Conservation (phyloP, 805 yeast genomes). For the Starmerella floris region DNA sequence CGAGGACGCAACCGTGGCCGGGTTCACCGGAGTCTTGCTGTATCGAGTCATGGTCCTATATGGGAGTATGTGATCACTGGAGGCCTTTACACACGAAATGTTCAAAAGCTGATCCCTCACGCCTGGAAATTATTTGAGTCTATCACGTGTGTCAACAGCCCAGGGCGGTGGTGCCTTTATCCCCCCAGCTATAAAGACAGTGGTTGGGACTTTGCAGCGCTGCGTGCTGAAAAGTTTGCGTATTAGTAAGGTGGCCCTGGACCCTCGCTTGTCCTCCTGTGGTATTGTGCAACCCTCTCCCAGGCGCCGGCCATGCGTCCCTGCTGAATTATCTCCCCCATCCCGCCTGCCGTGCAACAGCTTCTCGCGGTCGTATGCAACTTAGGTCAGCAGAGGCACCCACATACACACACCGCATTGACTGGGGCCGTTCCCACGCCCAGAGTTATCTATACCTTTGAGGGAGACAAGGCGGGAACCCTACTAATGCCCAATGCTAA, state of each 20-base stretch:
- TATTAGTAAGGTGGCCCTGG: slow-evolving; percentile 1
- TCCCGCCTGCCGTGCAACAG: too few relatives aligned
- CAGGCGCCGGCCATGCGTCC: too few relatives aligned
- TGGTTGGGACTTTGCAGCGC: not conserved
- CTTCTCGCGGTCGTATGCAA: too few relatives aligned
- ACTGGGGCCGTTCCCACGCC: too few relatives aligned
- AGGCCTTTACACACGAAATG: not conserved
- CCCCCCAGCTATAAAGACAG: not conserved
- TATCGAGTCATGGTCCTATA: slow-evolving; percentile 77
- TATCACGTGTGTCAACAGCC: slow-evolving; percentile 1
- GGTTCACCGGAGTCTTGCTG: slow-evolving; percentile 98
- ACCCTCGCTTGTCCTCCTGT: not conserved
- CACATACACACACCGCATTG: too few relatives aligned
- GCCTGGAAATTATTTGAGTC: slow-evolving; percentile 1
- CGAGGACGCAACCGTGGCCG: slow-evolving; percentile 98
- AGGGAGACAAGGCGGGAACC: too few relatives aligned
- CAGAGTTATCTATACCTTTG: too few relatives aligned
- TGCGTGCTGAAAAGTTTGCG: not conserved
- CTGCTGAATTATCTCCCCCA: too few relatives aligned
- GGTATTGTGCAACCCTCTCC: too few relatives aligned
- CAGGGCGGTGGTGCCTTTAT: not conserved
- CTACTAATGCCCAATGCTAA: too few relatives aligned
- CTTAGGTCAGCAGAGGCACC: too few relatives aligned
- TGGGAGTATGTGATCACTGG: not conserved
- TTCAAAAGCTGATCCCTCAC: slow-evolving; percentile 1